These are phyloP conservation scores for Macrotyloma uniflorum DNA, from an alignment of 306 rosid genomes.

Conservation along the genomic window DNA sequence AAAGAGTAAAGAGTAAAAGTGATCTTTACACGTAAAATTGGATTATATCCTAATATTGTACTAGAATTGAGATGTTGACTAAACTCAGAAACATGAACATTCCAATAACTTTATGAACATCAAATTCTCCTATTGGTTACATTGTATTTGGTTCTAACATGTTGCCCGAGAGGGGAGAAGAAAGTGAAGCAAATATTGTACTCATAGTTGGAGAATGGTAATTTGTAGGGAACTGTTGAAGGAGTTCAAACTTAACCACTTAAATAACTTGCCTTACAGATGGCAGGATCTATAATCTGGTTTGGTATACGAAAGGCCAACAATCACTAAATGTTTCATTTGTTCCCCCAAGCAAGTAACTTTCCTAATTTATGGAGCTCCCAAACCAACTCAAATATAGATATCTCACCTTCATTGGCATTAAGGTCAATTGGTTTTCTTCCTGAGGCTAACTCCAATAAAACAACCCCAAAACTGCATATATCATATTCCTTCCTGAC, in stretches of 20 bases:
- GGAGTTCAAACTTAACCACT: conserved; percentile 13
- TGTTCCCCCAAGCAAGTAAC: conserved; percentile 2
- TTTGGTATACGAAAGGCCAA: conserved; percentile 14
- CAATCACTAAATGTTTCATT: background rate
- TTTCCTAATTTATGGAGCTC: background rate
- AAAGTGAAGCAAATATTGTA: conserved; percentile 4
- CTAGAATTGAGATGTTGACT: background rate
- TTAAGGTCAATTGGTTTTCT: conserved; percentile 29
- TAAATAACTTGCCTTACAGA: conserved; percentile 13
- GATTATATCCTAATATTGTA: background rate
- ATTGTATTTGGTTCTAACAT: background rate
- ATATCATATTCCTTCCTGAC: conserved; percentile 40
- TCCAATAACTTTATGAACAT: background rate
- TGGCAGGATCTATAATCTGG: conserved; percentile 2
- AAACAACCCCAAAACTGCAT: conserved; percentile 39
- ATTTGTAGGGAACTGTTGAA: background rate
- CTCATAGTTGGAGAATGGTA: background rate
- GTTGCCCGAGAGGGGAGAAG: background rate
- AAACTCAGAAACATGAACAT: background rate
- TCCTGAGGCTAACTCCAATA: conserved; percentile 33
- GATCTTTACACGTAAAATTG: background rate
- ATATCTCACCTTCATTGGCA: background rate
- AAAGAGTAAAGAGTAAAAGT: background rate
- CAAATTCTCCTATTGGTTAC: background rate
- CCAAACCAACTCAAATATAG: conserved; percentile 19